Conservation (phyloP, 306 rosid species). For the Fragaria ananassa region DNA sequence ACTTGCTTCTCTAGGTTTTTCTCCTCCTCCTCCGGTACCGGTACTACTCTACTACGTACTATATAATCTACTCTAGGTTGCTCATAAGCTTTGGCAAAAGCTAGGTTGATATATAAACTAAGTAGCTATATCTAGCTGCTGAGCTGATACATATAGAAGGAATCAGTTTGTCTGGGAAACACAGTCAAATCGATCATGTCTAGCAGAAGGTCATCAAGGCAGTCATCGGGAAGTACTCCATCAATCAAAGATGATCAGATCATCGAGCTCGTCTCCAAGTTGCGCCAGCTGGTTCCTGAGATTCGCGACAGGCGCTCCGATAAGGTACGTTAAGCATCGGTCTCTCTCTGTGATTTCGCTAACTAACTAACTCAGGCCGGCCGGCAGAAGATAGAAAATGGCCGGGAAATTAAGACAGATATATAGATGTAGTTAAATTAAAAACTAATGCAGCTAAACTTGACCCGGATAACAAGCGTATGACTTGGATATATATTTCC, state of each 20-base stretch:
- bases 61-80: not conserved
- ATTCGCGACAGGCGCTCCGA: constrained; percentile 79
- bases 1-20: not conserved
- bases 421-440: not conserved
- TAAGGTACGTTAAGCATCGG: constrained; percentile 44
- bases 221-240: constrained; percentile 45
- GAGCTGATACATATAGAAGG: not conserved
- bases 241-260: constrained; percentile 93
- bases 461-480: constrained; percentile 54
- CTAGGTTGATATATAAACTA: not conserved
- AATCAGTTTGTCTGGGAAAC: not conserved
- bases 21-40: not conserved
- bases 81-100: not conserved
- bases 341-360: not conserved
- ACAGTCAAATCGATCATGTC: constrained; percentile 44
- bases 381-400: not conserved
- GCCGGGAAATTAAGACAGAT: not conserved
- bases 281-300: constrained; percentile 98
- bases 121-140: not conserved
- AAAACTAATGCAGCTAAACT: constrained; percentile 26
- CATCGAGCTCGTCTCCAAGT: constrained; percentile 85
- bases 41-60: not conserved
- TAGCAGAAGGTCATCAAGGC: constrained; percentile 94
- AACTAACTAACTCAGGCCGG: constrained; percentile 2
- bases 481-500: constrained; percentile 3